phyloP scores from a whole-genome alignment of 169 alveolate genomes.

The Plasmodium coatneyi region DNA sequence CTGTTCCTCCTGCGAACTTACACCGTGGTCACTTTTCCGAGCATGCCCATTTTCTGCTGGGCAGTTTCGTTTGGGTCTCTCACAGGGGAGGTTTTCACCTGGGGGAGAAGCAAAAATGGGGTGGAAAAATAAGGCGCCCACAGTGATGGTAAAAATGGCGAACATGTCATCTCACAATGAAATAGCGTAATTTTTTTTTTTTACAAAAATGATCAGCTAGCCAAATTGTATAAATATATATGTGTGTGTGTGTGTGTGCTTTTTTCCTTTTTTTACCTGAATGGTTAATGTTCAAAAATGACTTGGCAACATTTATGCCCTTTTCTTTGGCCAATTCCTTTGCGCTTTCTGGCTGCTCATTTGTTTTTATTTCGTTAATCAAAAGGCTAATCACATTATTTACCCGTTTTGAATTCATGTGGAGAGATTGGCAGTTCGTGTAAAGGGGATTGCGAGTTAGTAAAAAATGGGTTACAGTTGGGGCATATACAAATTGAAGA shows the following conservation, averaged over 20 bases:
- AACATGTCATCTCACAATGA: not conserved
- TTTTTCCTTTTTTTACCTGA: conserved; percentile 47
- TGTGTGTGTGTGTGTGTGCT: too few species aligned
- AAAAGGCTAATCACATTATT: conserved; percentile 66
- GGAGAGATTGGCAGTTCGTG: conserved; percentile 3
- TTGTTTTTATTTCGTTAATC: conserved; percentile 67
- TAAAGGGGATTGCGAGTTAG: not conserved
- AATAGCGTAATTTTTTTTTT: not conserved
- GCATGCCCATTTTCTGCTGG: not conserved
- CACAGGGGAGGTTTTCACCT: not conserved
- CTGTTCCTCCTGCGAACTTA: conserved; percentile 1
- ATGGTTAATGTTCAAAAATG: conserved; percentile 62
- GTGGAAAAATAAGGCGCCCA: not conserved
- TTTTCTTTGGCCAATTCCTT: conserved; percentile 30
- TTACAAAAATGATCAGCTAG: not conserved
- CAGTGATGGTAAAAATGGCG: not conserved
- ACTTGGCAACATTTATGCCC: conserved; percentile 65
- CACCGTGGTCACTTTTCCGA: not conserved
- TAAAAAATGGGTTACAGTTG: not conserved
- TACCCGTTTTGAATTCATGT: conserved; percentile 43
- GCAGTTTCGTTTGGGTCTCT: not conserved
- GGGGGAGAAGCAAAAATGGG: not conserved
- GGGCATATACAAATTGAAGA: not conserved
- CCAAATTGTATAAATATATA: not conserved
- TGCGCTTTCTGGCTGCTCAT: conserved; percentile 44